Conservation (phyloP, 2,329 filamentous ascomycete species). For the Fusarium sp. region DNA sequence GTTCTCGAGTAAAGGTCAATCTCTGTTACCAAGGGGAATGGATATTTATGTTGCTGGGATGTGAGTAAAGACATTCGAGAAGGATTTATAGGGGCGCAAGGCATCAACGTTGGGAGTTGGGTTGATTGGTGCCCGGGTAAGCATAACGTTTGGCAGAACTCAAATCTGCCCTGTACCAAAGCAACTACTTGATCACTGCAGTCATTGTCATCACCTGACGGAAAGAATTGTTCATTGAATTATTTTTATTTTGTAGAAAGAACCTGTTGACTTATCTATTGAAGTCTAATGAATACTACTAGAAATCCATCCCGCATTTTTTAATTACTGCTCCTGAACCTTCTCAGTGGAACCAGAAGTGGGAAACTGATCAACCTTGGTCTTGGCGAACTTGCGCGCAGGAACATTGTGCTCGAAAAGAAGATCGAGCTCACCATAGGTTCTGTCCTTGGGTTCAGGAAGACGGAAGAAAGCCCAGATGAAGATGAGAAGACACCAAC, state of each 20-base stretch:
- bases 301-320: not conserved
- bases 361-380: constrained; percentile 44
- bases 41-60: not conserved
- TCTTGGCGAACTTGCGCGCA: constrained; percentile 56
- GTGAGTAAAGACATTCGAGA: no score
- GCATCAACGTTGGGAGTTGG: fast-evolving
- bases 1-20: not conserved
- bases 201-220: not conserved
- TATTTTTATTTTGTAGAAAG: not conserved
- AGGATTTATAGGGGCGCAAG: not conserved
- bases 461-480: constrained; percentile 65
- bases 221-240: not conserved
- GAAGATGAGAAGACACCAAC: constrained; percentile 57
- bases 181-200: no score
- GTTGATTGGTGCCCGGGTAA: not conserved
- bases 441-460: constrained; percentile 65
- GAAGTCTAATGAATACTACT: not conserved
- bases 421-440: constrained; percentile 66
- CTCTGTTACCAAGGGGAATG: not conserved
- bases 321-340: constrained; percentile 9
- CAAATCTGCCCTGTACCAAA: not conserved
- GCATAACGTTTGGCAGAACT: not conserved
- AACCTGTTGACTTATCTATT: not conserved
- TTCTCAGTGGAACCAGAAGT: constrained; percentile 7
- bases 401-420: constrained; percentile 61